These are phyloP conservation scores for Pseudozyma tsukubaensis DNA, from an alignment of 1,284 basidiomycete genomes.

Conservation along the genomic window DNA sequence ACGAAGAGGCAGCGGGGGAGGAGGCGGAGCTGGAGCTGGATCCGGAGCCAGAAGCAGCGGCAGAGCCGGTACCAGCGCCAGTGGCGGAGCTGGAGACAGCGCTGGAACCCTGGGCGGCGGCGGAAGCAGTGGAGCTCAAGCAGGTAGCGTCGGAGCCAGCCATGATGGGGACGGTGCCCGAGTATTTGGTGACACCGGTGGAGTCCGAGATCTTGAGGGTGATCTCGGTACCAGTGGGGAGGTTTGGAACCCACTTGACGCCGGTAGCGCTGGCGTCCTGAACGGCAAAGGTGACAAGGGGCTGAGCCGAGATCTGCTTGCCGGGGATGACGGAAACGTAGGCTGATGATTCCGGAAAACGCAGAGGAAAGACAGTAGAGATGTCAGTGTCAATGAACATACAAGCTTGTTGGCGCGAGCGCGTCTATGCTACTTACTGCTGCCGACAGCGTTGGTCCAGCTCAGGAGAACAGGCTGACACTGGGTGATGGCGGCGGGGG, in stretches of 20 bases:
- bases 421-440: constrained; percentile 22
- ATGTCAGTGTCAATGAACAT: constrained; percentile 8
- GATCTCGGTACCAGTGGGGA: constrained; percentile 28
- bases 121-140: constrained; percentile 14
- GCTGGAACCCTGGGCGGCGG: constrained; percentile 24
- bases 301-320: constrained; percentile 34
- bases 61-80: constrained; percentile 20
- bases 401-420: not conserved
- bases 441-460: constrained; percentile 45
- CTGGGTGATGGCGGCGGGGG: constrained; percentile 48
- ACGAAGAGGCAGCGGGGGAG: not conserved
- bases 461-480: constrained; percentile 51
- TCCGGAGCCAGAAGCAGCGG: constrained; percentile 4
- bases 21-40: constrained; percentile 8
- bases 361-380: not conserved
- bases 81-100: constrained; percentile 20
- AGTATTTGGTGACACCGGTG: constrained; percentile 33
- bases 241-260: constrained; percentile 42
- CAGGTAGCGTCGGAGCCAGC: constrained; percentile 35
- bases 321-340: constrained; percentile 38
- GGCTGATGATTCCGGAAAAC: constrained; percentile 8
- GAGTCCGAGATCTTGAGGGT: constrained; percentile 42
- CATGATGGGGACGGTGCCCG: constrained; percentile 23
- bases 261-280: constrained; percentile 23
- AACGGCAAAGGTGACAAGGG: constrained; percentile 35